Conservation (phyloP, 75 land plant species). For the Pinus taeda region DNA sequence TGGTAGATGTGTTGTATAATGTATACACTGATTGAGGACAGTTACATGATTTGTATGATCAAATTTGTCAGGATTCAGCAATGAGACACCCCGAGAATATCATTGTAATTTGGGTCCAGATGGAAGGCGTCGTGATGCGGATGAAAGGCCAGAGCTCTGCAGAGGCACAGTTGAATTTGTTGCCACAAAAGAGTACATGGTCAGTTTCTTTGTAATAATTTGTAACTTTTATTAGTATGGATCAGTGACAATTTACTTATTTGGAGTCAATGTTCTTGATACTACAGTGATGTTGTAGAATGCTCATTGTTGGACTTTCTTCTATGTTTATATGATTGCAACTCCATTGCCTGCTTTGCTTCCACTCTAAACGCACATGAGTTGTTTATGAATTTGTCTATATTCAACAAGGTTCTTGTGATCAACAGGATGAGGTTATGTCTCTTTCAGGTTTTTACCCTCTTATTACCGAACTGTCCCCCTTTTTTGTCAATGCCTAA, state of each 20-base stretch:
- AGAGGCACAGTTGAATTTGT: constrained; percentile 98
- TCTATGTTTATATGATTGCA: background rate
- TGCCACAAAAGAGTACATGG: constrained; percentile 92
- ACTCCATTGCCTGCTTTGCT: too few relatives aligned
- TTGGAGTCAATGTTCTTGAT: background rate
- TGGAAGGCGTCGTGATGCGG: constrained; percentile 98
- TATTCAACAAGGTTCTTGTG: background rate
- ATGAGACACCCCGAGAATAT: constrained; percentile 96
- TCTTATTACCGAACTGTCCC: too few relatives aligned
- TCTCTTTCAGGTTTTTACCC: too few relatives aligned
- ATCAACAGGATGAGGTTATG: background rate
- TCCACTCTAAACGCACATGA: too few relatives aligned
- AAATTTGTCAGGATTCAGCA: constrained; percentile 68
- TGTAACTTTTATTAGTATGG: background rate
- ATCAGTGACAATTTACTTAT: background rate
- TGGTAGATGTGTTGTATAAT: background rate
- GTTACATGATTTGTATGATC: constrained; percentile 5
- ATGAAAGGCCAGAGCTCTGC: constrained; percentile 94
- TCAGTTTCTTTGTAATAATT: constrained; percentile 18
- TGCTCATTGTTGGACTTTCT: background rate
- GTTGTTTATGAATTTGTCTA: background rate
- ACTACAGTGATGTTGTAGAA: background rate
- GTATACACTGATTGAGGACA: background rate
- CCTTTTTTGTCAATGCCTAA: too few relatives aligned
- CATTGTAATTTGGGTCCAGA: constrained; percentile 93